These are phyloP conservation scores for Aureobasidium sp. DNA, from an alignment of 2,329 filamentous ascomycete species.

Conservation along the genomic window DNA sequence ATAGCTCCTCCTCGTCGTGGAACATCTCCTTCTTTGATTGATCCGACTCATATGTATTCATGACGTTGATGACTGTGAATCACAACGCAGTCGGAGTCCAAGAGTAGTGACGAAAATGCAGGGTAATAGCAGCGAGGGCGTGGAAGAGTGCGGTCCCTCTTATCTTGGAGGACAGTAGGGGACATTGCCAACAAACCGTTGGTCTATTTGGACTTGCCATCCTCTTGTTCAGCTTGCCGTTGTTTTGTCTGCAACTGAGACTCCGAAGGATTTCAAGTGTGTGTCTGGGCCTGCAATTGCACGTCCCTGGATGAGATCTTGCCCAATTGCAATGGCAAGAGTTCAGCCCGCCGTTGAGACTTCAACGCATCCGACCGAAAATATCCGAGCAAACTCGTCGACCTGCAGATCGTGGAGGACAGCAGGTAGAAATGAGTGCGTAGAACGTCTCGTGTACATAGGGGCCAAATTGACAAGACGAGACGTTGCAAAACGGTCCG, in stretches of 20 bases:
- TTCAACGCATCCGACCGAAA: background rate
- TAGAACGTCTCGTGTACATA: background rate
- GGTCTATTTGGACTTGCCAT: no score
- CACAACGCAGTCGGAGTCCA: no score
- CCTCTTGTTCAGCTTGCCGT: no score
- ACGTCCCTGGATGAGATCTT: no score
- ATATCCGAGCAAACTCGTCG: background rate
- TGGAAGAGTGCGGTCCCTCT: no score
- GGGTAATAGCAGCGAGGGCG: no score
- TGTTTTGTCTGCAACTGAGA: no score
- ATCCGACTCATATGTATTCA: background rate
- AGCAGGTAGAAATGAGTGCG: background rate
- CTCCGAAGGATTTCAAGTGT: background rate
- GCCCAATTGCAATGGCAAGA: background rate
- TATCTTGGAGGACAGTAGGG: no score
- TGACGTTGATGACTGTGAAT: background rate
- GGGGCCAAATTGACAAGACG: background rate
- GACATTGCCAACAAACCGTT: no score
- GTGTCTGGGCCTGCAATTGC: no score
- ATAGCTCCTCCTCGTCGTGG: background rate
- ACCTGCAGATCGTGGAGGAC: background rate
- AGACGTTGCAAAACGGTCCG: no score
- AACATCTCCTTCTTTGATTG: background rate
- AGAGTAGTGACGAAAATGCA: no score
- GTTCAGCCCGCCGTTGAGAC: background rate